Percentiles rank a stretch among this genome's conserved stretches.
Conservation (phyloP, 1,139 yeast genomes). For the Scheffersomyces titani region DNA sequence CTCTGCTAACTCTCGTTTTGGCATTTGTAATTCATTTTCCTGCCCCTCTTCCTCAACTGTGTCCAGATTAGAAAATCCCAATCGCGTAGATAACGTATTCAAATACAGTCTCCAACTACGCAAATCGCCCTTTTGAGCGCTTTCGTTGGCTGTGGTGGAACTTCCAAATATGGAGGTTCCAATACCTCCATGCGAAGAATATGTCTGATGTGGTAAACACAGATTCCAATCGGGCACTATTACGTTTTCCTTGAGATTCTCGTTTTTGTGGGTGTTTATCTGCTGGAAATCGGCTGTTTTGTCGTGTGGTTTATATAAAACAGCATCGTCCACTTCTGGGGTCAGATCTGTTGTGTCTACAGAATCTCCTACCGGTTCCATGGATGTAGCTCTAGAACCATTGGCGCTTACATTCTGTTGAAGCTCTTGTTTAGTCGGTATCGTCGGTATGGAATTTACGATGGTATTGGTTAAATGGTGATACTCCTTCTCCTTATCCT, state of each 20-base stretch:
- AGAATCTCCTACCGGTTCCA: conserved; percentile 6
- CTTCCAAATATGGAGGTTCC: conserved; percentile 21
- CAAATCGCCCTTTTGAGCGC: conserved; percentile 27
- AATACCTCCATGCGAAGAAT: conserved; percentile 5
- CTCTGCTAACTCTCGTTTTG: conserved; percentile 14
- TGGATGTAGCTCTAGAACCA: neutral
- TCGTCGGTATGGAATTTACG: conserved; percentile 32
- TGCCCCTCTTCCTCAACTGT: conserved; percentile 18
- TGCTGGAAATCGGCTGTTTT: conserved; percentile 42
- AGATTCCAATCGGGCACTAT: conserved; percentile 48
- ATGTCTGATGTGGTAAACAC: conserved; percentile 35
- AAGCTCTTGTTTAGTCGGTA: conserved; percentile 22
- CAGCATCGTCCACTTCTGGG: conserved; percentile 40
- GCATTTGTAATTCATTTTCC: conserved; percentile 13
- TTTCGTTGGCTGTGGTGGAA: conserved; percentile 28
- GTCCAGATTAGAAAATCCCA: conserved; percentile 40
- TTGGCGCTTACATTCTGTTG: neutral
- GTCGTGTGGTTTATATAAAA: conserved; percentile 48
- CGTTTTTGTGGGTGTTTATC: conserved; percentile 49
- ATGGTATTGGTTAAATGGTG: conserved; percentile 31
- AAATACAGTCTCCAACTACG: conserved; percentile 41
- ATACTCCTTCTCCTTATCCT: conserved; percentile 10
- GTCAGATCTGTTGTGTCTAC: conserved; percentile 7
- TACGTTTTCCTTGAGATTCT: conserved; percentile 40
- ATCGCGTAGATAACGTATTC: conserved; percentile 34